A percentile compares a stretch with the other conserved stretches of the same genome.
phyloP scores from a whole-genome alignment of 225 moss, liverwort and hornwort species.

The Sphagnum contortum region DNA sequence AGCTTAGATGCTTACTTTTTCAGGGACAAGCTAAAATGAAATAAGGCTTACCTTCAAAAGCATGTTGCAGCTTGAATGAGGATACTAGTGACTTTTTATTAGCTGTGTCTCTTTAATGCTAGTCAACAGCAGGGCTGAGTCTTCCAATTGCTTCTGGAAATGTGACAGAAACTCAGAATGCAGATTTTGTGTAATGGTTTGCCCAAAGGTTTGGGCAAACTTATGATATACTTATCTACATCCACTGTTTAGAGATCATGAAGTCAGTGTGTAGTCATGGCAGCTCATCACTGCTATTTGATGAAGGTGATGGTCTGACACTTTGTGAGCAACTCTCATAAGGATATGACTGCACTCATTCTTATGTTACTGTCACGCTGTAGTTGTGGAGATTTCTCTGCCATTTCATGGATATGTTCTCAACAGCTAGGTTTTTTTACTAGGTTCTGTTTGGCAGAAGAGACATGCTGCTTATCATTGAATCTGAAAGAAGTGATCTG shows the following conservation, averaged over 20 bases:
- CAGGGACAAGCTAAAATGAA: too few species aligned
- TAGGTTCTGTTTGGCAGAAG: too few species aligned
- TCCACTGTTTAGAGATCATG: neutral
- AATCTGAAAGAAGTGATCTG: conserved; percentile 35
- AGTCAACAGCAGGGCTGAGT: too few species aligned
- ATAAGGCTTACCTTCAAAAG: too few species aligned
- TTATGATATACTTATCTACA: neutral
- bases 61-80: too few species aligned
- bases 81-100: too few species aligned
- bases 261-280: neutral
- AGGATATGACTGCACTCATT: neutral
- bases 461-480: neutral
- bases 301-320: neutral
- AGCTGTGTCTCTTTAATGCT: too few species aligned
- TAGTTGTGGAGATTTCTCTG: neutral
- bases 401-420: too few species aligned
- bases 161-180: too few species aligned
- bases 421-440: too few species aligned
- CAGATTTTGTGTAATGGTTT: neutral
- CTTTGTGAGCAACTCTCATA: neutral
- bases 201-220: too few species aligned
- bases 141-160: conserved; percentile 4
- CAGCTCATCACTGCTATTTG: neutral
- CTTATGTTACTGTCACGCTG: neutral
- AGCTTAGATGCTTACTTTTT: too few species aligned